Percentiles rank a stretch among this genome's conserved stretches.
Conservation (phyloP, 345 rosid species). For the Salix purpurea region DNA sequence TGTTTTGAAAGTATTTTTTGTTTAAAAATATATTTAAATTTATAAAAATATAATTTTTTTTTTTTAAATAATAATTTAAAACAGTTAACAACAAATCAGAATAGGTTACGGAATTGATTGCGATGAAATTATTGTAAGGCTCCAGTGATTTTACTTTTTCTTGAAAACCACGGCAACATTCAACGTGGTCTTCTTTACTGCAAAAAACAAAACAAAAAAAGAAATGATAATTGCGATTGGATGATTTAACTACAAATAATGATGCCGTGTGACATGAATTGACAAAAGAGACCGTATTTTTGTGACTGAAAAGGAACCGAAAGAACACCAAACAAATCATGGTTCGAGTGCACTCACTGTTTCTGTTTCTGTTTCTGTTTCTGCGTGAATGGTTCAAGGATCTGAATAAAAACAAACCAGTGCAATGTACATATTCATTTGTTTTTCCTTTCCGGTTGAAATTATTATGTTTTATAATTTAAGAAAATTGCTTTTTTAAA, state of each 20-base stretch:
- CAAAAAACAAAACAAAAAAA: no score
- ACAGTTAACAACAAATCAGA: no score
- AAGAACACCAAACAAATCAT: slow-evolving; percentile 29
- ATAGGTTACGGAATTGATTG: neutral
- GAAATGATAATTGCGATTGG: neutral
- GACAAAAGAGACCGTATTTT: neutral
- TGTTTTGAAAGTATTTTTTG: no score
- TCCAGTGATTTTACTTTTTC: neutral
- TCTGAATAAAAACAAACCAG: neutral
- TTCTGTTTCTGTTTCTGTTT: neutral
- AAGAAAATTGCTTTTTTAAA: no score
- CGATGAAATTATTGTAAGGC: neutral
- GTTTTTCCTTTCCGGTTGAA: no score
- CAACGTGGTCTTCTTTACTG: neutral
- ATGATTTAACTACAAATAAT: neutral
- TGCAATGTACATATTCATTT: neutral
- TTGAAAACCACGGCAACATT: neutral
- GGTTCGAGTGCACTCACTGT: slow-evolving; percentile 2
- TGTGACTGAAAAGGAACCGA: slow-evolving; percentile 35
- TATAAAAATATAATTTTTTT: no score
- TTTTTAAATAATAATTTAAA: no score
- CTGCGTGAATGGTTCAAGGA: neutral
- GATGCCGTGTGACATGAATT: neutral
- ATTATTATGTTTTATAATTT: no score
- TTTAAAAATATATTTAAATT: no score